Evolutionary conservation across 768 basidiomycete species (phyloP).

Genomic region (Phylloporus sp.): DNA sequence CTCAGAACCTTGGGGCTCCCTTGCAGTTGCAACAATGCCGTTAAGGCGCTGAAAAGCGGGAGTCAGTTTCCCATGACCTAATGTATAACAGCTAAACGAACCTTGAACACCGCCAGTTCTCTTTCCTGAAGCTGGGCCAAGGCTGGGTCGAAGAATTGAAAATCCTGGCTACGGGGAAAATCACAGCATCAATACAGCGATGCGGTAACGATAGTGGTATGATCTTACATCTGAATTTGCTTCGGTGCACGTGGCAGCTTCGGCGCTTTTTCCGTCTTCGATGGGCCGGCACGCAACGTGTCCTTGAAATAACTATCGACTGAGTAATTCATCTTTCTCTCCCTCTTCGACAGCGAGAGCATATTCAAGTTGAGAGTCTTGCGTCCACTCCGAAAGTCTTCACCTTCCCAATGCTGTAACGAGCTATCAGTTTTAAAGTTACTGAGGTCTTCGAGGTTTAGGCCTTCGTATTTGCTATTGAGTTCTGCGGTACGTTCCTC

Average conservation of each 20-base stretch:
- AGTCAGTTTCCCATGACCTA: neutral
- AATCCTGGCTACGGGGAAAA: slow-evolving; percentile 66
- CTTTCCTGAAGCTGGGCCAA: slow-evolving; percentile 81
- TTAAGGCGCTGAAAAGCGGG: slow-evolving; percentile 49
- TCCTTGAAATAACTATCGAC: slow-evolving; percentile 96
- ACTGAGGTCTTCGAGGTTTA: slow-evolving; percentile 91
- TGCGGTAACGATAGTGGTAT: neutral
- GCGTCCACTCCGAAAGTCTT: slow-evolving; percentile 79
- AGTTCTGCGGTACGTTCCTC: slow-evolving; percentile 88
- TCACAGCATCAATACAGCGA: neutral
- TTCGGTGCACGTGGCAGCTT: slow-evolving; percentile 86
- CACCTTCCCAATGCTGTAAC: slow-evolving; percentile 93
- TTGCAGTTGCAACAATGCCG: slow-evolving; percentile 57
- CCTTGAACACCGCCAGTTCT: slow-evolving; percentile 80
- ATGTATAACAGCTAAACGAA: slow-evolving; percentile 16
- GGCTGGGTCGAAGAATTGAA: slow-evolving; percentile 91
- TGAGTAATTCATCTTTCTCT: slow-evolving; percentile 91
- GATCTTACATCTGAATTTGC: slow-evolving; percentile 72
- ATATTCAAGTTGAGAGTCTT: slow-evolving; percentile 73
- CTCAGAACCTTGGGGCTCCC: slow-evolving; percentile 64
- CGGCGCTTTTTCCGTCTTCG: slow-evolving; percentile 76
- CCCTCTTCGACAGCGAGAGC: slow-evolving; percentile 86
- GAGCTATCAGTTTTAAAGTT: slow-evolving; percentile 95
- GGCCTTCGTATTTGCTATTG: slow-evolving; percentile 86
- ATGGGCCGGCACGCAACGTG: slow-evolving; percentile 73